Percentiles rank a stretch among this genome's conserved stretches.
These are phyloP conservation scores for Podila horticola DNA, from an alignment of 192 early-diverging fungal genomes.

Conservation along the genomic window DNA sequence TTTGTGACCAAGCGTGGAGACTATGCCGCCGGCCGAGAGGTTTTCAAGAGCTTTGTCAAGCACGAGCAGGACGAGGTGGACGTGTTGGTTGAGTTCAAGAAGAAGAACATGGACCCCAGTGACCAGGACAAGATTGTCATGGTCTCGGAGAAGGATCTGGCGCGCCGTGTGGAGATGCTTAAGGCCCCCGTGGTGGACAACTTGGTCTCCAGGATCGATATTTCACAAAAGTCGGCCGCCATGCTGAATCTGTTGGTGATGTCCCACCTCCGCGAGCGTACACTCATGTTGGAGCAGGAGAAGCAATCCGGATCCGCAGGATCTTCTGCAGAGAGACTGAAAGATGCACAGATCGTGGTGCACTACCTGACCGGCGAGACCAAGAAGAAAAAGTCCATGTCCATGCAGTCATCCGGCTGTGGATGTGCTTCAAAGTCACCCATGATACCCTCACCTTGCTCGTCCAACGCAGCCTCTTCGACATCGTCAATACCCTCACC, in stretches of 20 bases:
- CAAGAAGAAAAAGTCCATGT: not conserved
- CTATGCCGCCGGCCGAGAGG: slow-evolving; percentile 20
- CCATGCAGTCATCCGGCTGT: not conserved
- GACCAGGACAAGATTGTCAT: slow-evolving; percentile 3
- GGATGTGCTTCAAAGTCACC: not conserved
- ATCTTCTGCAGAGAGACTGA: slow-evolving; percentile 21
- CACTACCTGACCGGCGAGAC: slow-evolving; percentile 31
- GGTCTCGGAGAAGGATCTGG: slow-evolving; percentile 23
- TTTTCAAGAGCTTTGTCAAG: slow-evolving; percentile 33
- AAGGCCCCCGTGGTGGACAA: slow-evolving; percentile 16
- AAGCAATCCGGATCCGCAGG: slow-evolving; percentile 26
- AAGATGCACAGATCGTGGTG: slow-evolving; percentile 25
- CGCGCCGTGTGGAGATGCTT: not conserved
- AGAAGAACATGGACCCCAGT: not conserved
- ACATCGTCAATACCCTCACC: not conserved
- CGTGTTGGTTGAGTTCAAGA: slow-evolving; percentile 6
- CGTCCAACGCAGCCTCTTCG: not conserved
- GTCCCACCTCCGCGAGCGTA: slow-evolving; percentile 31
- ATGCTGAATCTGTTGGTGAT: slow-evolving; percentile 38
- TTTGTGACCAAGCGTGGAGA: slow-evolving; percentile 28
- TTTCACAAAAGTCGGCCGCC: slow-evolving; percentile 23
- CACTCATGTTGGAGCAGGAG: slow-evolving; percentile 22
- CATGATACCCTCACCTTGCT: slow-evolving; percentile 7
- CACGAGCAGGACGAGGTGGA: slow-evolving; percentile 13
- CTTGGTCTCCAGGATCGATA: slow-evolving; percentile 21